Base-by-base conservation (phyloP, 768 basidiomycete genomes). In the Pilatotrama ljubarskyi region DNA sequence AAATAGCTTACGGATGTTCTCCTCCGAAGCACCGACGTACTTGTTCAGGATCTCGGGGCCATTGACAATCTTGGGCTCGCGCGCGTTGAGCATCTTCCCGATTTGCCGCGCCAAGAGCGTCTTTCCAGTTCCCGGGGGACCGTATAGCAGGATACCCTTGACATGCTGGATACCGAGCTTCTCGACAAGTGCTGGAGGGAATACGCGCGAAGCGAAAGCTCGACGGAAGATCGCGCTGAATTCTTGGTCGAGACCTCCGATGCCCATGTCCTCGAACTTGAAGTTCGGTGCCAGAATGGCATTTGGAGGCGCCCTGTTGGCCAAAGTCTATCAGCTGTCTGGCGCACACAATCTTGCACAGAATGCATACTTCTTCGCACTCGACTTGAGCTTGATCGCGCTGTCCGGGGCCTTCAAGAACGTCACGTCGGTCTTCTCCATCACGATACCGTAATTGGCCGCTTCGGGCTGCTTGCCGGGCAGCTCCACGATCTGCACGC, bases 181-280 rank as follows among this genome's bases (percentile, higher is more conserved):
- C 68, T 98, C 96, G 5, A 99, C 95, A 2, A 98, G 83, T 0
- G 85, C 93, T 0, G 95, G 95, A 40, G 97, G 97, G 76, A 98
- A 99, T n/a, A 99, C 94, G 46, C 97, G 93, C 48, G 91, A 93
- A 0, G 97, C 95, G 71, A 99, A 99, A 0, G 97, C 97, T 69
- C 97, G 90, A 71, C 97, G 91, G 80, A 99, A 99, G 69, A 99
- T 99, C 42, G 93, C 88, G 56, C 85, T 85, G 71, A 99, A 99
- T 71, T 99, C 97, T 8, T 85, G 80, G 72, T 99, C 97, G 35
- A 99, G 80, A 69, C 97, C 97, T 69, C 97, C 97, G 68, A 99
- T 98, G 17, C 97, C 97, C 96, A 99, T 98, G 73, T 99, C 97
- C 69, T 96, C 92, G 63, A 99, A 99, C 74, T 97, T 98, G 84